Conservation (phyloP, 805 yeast species). For the Komagataella populi region DNA sequence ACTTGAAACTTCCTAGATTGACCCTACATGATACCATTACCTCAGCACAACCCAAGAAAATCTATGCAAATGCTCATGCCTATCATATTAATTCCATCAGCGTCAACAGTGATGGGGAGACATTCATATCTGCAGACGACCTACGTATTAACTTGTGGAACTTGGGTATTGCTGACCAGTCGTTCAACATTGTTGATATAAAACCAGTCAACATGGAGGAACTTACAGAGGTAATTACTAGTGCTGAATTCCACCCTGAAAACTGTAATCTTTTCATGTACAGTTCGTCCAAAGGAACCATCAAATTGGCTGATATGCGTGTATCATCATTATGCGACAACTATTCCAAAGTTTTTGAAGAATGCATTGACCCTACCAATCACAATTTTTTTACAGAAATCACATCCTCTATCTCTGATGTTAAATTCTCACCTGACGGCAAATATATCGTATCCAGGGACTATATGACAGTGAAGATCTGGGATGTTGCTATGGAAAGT, state of each 20-base stretch:
- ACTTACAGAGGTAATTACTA: conserved; percentile 91
- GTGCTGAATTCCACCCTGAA: conserved; percentile 91
- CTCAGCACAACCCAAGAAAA: conserved; percentile 86
- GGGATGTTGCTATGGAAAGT: conserved; percentile 97
- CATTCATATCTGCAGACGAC: conserved; percentile 87
- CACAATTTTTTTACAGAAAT: conserved; percentile 97
- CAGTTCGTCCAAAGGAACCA: conserved; percentile 89
- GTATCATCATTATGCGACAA: conserved; percentile 86
- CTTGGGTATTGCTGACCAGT: conserved; percentile 83
- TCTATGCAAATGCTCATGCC: conserved; percentile 93
- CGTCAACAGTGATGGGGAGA: conserved; percentile 91
- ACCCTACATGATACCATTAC: conserved; percentile 91
- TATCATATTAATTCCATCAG: conserved; percentile 95
- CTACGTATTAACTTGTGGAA: conserved; percentile 94
- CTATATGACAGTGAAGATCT: conserved; percentile 91
- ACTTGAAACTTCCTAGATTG: conserved; percentile 70
- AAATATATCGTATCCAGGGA: conserved; percentile 93
- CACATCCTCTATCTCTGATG: conserved; percentile 88
- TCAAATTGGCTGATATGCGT: conserved; percentile 94
- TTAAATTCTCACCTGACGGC: conserved; percentile 84
- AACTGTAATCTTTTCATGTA: conserved; percentile 92
- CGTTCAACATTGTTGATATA: conserved; percentile 94
- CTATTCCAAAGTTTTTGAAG: conserved; percentile 82
- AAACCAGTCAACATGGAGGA: conserved; percentile 99
- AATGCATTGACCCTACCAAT: conserved; percentile 80